phyloP scores from a whole-genome alignment of 2,329 filamentous ascomycete species.

The Orbilia quercus region DNA sequence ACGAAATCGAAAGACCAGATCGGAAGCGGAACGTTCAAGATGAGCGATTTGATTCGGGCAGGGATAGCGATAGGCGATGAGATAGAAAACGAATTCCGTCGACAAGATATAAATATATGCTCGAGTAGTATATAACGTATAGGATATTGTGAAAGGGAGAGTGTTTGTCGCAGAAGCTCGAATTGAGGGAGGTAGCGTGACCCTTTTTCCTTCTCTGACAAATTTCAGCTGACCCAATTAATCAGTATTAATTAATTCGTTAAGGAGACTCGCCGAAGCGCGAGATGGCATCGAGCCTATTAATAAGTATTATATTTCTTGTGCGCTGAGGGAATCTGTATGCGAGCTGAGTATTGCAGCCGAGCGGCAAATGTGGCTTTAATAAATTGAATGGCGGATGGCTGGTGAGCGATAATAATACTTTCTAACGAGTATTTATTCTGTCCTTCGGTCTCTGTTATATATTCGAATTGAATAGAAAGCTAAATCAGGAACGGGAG shows the following conservation, averaged over 20 bases:
- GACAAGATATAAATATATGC: neutral
- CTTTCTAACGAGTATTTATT: too few relatives aligned
- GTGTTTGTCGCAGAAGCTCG: neutral
- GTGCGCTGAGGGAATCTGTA: neutral
- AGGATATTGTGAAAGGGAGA: too few relatives aligned
- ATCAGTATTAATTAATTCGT: too few relatives aligned
- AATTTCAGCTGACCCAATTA: neutral
- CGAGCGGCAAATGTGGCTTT: too few relatives aligned
- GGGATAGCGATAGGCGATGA: conserved; percentile 42
- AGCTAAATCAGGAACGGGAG: conserved; percentile 41
- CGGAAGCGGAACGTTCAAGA: neutral
- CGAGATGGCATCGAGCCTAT: conserved; percentile 17
- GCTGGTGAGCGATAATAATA: too few relatives aligned
- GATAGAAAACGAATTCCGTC: conserved; percentile 33
- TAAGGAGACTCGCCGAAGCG: conserved; percentile 18
- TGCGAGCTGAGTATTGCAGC: neutral
- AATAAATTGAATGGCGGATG: too few relatives aligned
- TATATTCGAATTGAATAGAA: conserved; percentile 1
- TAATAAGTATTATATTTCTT: neutral
- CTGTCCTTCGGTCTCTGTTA: too few relatives aligned
- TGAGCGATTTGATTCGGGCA: conserved; percentile 40
- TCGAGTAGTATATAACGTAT: neutral
- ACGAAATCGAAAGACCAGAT: neutral
- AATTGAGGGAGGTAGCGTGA: neutral
- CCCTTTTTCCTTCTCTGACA: conserved; percentile 7